These are phyloP conservation scores for Elaeis guineensis DNA, from an alignment of 176 grass and related monocot genomes.

Conservation along the genomic window DNA sequence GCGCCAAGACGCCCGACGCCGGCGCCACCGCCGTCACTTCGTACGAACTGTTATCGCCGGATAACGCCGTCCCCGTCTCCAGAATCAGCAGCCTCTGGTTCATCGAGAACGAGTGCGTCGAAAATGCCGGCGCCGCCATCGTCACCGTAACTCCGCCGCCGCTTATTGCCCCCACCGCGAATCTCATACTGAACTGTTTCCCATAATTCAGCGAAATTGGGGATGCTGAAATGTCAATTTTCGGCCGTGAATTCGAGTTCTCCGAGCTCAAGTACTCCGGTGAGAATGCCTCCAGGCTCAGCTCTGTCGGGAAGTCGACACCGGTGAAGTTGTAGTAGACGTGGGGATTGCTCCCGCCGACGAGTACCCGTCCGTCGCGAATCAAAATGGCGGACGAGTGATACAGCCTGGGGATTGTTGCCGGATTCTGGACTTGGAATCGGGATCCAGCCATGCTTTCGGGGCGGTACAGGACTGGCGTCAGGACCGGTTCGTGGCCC, in stretches of 20 bases:
- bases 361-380: slow-evolving; percentile 61
- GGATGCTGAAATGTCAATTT: slow-evolving; percentile 28
- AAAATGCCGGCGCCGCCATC: slow-evolving; percentile 66
- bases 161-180: slow-evolving; percentile 9
- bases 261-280: slow-evolving; percentile 48
- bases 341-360: slow-evolving; percentile 82
- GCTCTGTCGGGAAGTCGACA: slow-evolving; percentile 59
- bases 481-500: slow-evolving; percentile 24
- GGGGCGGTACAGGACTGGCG: slow-evolving; percentile 41
- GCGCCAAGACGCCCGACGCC: slow-evolving; percentile 32
- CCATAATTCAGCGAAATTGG: slow-evolving; percentile 27
- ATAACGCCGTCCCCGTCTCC: slow-evolving; percentile 1
- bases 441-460: slow-evolving; percentile 20
- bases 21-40: slow-evolving; percentile 30
- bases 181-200: slow-evolving; percentile 24
- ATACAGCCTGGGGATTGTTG: slow-evolving; percentile 45
- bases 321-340: slow-evolving; percentile 61
- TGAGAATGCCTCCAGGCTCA: slow-evolving; percentile 76
- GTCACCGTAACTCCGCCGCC: slow-evolving; percentile 26
- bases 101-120: slow-evolving; percentile 81
- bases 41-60: background rate
- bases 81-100: slow-evolving; percentile 68
- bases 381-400: slow-evolving; percentile 55
- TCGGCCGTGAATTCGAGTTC: slow-evolving; percentile 35
- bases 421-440: slow-evolving; percentile 44